A percentile compares a stretch with the other conserved stretches of the same genome.
Conservation (phyloP, 2,329 filamentous ascomycete genomes). For the Mycogone perniciosa region DNA sequence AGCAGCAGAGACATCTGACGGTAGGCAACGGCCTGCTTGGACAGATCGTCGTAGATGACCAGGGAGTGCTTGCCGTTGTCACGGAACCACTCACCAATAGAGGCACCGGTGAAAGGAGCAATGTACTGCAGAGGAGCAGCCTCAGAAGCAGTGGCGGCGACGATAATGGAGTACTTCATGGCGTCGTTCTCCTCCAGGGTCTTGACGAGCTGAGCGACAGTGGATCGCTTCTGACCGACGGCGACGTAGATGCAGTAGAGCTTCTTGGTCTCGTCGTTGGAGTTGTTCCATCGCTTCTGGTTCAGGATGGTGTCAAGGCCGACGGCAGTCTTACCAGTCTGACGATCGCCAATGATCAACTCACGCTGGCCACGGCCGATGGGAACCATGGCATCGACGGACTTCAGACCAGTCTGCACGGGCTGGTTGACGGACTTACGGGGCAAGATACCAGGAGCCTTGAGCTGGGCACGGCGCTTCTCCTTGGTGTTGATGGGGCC, state of each 20-base stretch:
- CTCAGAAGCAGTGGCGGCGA: constrained; percentile 95
- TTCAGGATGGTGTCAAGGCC: constrained; percentile 97
- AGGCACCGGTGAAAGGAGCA: constrained; percentile 78
- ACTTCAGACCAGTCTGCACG: constrained; percentile 99
- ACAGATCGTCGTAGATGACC: constrained; percentile 90
- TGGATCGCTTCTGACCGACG: constrained; percentile 98
- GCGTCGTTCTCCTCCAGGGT: constrained; percentile 99
- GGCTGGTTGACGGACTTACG: constrained; percentile 96
- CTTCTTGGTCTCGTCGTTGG: constrained; percentile 89
- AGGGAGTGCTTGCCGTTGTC: constrained; percentile 85
- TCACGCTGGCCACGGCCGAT: constrained; percentile 99
- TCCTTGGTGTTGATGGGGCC: constrained; percentile 88
- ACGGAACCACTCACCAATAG: constrained; percentile 67
- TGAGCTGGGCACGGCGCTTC: constrained; percentile 94
- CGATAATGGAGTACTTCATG: constrained; percentile 94
- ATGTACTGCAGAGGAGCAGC: constrained; percentile 92
- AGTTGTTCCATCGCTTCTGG: constrained; percentile 96
- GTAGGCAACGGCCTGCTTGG: constrained; percentile 96
- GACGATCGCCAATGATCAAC: constrained; percentile 99
- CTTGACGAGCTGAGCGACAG: constrained; percentile 98
- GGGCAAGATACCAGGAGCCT: constrained; percentile 97
- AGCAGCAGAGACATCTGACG: constrained; percentile 98
- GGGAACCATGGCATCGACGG: constrained; percentile 98
- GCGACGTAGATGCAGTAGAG: constrained; percentile 99
- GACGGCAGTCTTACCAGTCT: constrained; percentile 99